Conservation (phyloP, 2,329 filamentous ascomycete species). For the Aphanoascus verrucosus region DNA sequence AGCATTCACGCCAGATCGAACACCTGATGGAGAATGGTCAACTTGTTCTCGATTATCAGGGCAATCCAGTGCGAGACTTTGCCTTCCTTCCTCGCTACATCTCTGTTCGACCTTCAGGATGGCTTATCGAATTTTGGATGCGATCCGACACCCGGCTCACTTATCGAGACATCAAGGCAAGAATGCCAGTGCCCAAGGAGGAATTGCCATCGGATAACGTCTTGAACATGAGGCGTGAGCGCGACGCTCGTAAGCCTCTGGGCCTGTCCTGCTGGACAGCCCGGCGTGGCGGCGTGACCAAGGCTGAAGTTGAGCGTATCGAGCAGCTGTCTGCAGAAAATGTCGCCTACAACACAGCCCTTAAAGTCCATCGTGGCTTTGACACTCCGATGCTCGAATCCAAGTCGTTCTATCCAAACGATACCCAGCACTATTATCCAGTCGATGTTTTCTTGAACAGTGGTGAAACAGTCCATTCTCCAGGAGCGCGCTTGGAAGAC, state of each 20-base stretch:
- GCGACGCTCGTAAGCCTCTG: constrained; percentile 21
- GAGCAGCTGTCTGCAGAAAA: constrained; percentile 20
- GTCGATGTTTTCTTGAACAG: constrained; percentile 19
- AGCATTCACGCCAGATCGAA: constrained; percentile 4
- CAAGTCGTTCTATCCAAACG: constrained; percentile 13
- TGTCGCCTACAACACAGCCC: constrained; percentile 22
- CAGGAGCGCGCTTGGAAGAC: constrained; percentile 13
- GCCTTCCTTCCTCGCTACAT: constrained; percentile 24
- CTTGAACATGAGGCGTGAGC: constrained; percentile 23
- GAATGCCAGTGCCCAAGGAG: constrained; percentile 19
- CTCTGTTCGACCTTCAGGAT: constrained; percentile 19
- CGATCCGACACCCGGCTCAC: constrained; percentile 21
- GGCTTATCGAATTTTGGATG: constrained; percentile 27
- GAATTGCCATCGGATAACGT: constrained; percentile 20
- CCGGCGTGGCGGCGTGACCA: constrained; percentile 15
- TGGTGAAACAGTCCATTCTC: constrained; percentile 7
- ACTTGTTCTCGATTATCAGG: constrained; percentile 13
- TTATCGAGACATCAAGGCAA: constrained; percentile 23
- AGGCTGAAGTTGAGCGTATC: constrained; percentile 22
- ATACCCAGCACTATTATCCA: constrained; percentile 11
- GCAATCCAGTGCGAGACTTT: constrained; percentile 19
- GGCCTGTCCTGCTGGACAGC: constrained; percentile 23
- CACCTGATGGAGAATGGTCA: constrained; percentile 16
- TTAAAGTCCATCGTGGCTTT: constrained; percentile 17
- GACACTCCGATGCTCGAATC: constrained; percentile 15